A percentile compares a stretch with the other conserved stretches of the same genome.
phyloP scores from a whole-genome alignment of 176 grass and related monocot genomes.

The Triticum timopheevii region DNA sequence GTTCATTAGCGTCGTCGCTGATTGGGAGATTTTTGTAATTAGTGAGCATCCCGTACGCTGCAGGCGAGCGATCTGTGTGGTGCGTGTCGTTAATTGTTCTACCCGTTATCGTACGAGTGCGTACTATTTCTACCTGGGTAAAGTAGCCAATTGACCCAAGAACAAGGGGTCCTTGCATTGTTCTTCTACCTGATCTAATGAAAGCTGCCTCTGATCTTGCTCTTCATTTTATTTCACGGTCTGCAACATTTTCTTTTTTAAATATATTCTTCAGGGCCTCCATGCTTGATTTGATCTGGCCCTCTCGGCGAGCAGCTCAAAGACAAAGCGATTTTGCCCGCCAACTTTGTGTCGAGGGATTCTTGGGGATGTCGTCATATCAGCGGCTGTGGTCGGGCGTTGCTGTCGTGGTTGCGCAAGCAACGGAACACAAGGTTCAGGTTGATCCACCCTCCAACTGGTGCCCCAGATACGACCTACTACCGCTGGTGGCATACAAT shows the following conservation, averaged over 20 bases:
- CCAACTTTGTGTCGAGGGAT: not conserved
- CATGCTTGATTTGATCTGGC: not conserved
- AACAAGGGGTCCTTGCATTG: no score
- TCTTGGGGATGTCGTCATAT: not conserved
- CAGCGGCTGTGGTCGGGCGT: conserved; percentile 25
- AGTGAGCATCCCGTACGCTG: conserved; percentile 22
- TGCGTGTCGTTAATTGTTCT: not conserved
- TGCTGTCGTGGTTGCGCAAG: not conserved
- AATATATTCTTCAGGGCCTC: not conserved
- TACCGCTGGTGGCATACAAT: not conserved
- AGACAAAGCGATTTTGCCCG: not conserved
- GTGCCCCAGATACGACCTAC: not conserved
- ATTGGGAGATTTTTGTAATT: conserved; percentile 46
- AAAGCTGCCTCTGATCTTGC: not conserved
- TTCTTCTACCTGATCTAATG: not conserved
- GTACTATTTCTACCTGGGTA: not conserved
- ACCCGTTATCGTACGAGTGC: not conserved
- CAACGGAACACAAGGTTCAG: not conserved
- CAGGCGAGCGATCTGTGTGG: conserved; percentile 11
- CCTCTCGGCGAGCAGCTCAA: not conserved
- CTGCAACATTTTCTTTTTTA: no score
- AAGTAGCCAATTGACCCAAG: not conserved
- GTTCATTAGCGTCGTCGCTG: not conserved
- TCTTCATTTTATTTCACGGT: not conserved
- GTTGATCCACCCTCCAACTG: not conserved